Conservation (phyloP, 129 eudicot species). For the Flaveria trinervia region DNA sequence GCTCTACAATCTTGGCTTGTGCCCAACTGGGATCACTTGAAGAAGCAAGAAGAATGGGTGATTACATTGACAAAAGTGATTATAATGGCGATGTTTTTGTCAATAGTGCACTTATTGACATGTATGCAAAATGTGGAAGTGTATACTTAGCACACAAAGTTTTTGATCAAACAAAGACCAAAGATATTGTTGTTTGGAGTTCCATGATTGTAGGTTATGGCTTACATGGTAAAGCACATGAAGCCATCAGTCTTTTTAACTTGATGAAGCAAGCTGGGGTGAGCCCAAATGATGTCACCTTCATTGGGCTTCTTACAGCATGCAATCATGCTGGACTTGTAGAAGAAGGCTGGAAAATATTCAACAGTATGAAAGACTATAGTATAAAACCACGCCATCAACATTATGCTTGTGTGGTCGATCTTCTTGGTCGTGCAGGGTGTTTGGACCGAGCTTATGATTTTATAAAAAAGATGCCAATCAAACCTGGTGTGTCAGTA, state of each 20-base stretch:
- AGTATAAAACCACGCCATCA: conserved; percentile 60
- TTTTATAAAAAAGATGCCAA: conserved; percentile 58
- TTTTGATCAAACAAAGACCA: conserved; percentile 42
- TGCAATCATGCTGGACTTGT: conserved; percentile 87
- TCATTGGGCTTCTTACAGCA: conserved; percentile 74
- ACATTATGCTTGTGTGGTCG: conserved; percentile 79
- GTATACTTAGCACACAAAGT: conserved; percentile 63
- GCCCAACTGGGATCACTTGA: conserved; percentile 69
- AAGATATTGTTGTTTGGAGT: conserved; percentile 85
- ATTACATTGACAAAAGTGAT: conserved; percentile 38
- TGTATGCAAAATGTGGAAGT: conserved; percentile 88
- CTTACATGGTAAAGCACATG: conserved; percentile 62
- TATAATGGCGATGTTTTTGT: conserved; percentile 47
- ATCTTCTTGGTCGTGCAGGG: conserved; percentile 87
- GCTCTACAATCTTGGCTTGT: conserved; percentile 63
- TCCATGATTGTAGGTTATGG: conserved; percentile 86
- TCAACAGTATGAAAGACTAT: conserved; percentile 57
- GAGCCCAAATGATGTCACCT: conserved; percentile 72
- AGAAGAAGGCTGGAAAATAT: conserved; percentile 61
- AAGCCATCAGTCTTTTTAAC: conserved; percentile 62
- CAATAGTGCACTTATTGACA: conserved; percentile 71
- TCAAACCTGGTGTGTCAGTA: conserved; percentile 61
- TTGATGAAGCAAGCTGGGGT: conserved; percentile 52
- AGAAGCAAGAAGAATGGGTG: conserved; percentile 64
- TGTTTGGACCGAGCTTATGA: conserved; percentile 56